phyloP scores from a whole-genome alignment of 208 protist species.

The Leishmania aethiopica region DNA sequence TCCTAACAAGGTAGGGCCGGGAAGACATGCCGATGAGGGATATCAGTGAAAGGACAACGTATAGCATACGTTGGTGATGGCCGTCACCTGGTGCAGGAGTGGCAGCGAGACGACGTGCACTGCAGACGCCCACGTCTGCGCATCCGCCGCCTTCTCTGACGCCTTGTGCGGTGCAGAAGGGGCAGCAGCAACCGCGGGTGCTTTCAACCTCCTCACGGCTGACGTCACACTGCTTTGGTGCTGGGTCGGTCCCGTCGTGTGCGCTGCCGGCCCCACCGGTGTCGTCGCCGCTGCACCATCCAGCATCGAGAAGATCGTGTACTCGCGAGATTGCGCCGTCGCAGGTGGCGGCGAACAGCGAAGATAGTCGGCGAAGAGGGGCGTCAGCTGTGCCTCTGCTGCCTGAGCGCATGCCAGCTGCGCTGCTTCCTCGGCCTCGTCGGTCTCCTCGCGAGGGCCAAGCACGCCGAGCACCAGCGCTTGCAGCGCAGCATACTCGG shows the following conservation, averaged over 20 bases:
- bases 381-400: conserved; percentile 13
- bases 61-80: conserved; percentile 32
- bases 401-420: conserved; percentile 10
- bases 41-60: conserved; percentile 8
- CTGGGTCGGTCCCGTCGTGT: neutral
- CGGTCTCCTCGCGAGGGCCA: conserved; percentile 8
- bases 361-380: conserved; percentile 20
- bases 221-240: neutral
- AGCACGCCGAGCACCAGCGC: conserved; percentile 59
- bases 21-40: neutral
- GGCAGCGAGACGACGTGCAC: conserved; percentile 49
- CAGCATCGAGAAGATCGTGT: conserved; percentile 60
- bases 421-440: conserved; percentile 21
- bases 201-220: neutral
- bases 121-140: conserved; percentile 26
- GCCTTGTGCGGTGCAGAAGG: neutral
- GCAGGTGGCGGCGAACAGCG: neutral
- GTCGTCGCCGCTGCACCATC: conserved; percentile 18
- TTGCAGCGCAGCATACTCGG: conserved; percentile 64
- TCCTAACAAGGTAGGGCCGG: neutral
- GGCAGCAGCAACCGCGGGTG: neutral
- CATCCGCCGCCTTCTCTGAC: neutral
- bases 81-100: conserved; percentile 45
- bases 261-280: neutral
- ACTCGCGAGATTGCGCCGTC: conserved; percentile 16